These are phyloP conservation scores for Psilocybe cyanescens DNA, from an alignment of 768 basidiomycete genomes.

Conservation along the genomic window DNA sequence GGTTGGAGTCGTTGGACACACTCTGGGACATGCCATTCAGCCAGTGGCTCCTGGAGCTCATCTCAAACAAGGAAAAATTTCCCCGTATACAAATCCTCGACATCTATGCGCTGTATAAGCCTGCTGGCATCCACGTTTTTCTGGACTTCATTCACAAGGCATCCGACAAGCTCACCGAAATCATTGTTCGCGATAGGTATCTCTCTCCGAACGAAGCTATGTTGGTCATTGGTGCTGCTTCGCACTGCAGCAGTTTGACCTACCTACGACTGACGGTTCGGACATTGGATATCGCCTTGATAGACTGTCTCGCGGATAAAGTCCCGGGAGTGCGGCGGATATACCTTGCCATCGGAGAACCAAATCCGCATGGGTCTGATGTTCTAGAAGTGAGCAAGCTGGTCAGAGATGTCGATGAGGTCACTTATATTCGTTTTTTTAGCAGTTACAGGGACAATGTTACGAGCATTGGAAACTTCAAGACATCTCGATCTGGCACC, in stretches of 20 bases:
- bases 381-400: constrained; percentile 10
- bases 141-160: constrained; percentile 32
- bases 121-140: constrained; percentile 35
- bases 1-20: background rate
- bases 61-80: background rate
- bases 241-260: constrained; percentile 24
- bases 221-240: constrained; percentile 25
- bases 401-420: background rate
- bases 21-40: background rate
- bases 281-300: constrained; percentile 30
- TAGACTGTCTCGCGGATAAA: constrained; percentile 32
- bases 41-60: background rate
- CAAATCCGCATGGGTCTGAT: constrained; percentile 7
- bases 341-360: constrained; percentile 32
- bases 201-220: constrained; percentile 33
- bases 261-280: constrained; percentile 36
- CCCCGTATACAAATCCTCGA: background rate
- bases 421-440: background rate
- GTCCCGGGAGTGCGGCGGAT: constrained; percentile 32
- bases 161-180: constrained; percentile 29
- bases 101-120: constrained; percentile 40
- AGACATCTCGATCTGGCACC: constrained; percentile 37
- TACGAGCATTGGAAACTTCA: constrained; percentile 35
- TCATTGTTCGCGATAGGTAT: constrained; percentile 44
- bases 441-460: constrained; percentile 21